A percentile compares a stretch with the other conserved stretches of the same genome.
Evolutionary conservation across 2,329 filamentous ascomycete genomes (phyloP).

Genomic region (Cylindrodendrum hubeiense): DNA sequence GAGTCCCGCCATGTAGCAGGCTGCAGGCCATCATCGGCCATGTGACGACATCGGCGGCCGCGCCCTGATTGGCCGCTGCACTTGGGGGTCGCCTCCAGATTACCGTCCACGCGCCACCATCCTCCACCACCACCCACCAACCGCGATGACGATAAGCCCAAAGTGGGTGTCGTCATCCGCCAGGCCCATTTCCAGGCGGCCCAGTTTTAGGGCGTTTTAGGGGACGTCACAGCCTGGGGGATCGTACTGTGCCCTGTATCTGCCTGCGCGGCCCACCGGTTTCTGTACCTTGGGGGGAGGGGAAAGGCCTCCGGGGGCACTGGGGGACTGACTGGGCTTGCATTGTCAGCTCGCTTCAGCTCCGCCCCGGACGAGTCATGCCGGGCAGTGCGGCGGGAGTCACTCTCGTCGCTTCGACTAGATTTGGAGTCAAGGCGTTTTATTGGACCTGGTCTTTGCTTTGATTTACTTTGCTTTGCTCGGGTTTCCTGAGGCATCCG

Average conservation of each 20-base stretch:
- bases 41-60: conserved; percentile 8
- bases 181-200: not conserved
- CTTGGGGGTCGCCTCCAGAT: conserved; percentile 18
- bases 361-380: conserved; percentile 32
- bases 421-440: not conserved
- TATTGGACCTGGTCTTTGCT: not conserved
- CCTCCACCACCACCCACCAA: not conserved
- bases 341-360: conserved; percentile 32
- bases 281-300: not conserved
- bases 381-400: conserved; percentile 25
- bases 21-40: conserved; percentile 11
- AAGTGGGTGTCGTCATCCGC: conserved; percentile 24
- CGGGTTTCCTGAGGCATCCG: conserved; percentile 2
- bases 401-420: conserved; percentile 2
- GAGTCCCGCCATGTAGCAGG: not conserved
- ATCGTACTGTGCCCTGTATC: not conserved
- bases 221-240: not conserved
- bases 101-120: conserved; percentile 17
- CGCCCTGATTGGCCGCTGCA: conserved; percentile 9
- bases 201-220: not conserved
- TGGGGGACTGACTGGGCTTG: not conserved
- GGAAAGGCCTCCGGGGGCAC: too few species aligned
- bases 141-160: conserved; percentile 14
- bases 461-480: not conserved
- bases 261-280: not conserved